Base-by-base conservation (phyloP, 1,284 basidiomycete genomes). In the Laetiporus sulphureus region DNA sequence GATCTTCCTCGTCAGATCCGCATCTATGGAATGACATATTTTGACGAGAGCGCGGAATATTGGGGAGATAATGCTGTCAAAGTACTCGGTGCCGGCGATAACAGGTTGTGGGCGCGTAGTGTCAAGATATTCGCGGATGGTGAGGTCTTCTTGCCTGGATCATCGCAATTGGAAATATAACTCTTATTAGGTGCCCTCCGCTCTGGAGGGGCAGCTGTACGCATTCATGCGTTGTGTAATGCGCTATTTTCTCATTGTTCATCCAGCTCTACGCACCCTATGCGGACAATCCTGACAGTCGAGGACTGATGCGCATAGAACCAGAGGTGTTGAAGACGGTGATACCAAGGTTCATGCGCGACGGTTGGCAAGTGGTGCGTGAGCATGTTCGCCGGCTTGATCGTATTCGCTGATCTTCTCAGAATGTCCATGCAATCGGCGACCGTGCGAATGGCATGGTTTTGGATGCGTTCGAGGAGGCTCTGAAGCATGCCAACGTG, bases 71-170 rank as follows among this genome's bases (percentile, higher is more conserved):
- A 65, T 12, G 71, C 76, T 1, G 62, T 71, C 35, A 77, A 75
- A 42, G 64, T 88, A 10, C 65, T 83, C 39, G 70, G 70, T 32
- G 67, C 67, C 22, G 76, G 69, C 2, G 72, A 81, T 54, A 75
- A 73, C 25, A 72, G 81, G 33, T 69, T 92, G 16, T 82, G 71
- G 20, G 73, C 83, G 13, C 79, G 87, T 21, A 86, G 88, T 44
- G 83, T 95, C 51, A 97, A 96, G 63, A 81, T 96, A 10, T 92
- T 95, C 60, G 85, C 84, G 13, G 89, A 91, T 61, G 88, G 85
- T 80, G 59, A 50, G 29, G 33, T 39, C 11, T 25, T 34, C 22
- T 34, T 22, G 42, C 13, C 20, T 11, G 29, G 21, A 29, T 24
- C 18, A 8, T 29, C 33, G 33, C 32, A 36, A 32, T 40, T 45